Percentiles rank a stretch among this genome's conserved stretches.
phyloP scores from a whole-genome alignment of 2,329 filamentous ascomycete species.

The Rhexocercosporidium sp. region DNA sequence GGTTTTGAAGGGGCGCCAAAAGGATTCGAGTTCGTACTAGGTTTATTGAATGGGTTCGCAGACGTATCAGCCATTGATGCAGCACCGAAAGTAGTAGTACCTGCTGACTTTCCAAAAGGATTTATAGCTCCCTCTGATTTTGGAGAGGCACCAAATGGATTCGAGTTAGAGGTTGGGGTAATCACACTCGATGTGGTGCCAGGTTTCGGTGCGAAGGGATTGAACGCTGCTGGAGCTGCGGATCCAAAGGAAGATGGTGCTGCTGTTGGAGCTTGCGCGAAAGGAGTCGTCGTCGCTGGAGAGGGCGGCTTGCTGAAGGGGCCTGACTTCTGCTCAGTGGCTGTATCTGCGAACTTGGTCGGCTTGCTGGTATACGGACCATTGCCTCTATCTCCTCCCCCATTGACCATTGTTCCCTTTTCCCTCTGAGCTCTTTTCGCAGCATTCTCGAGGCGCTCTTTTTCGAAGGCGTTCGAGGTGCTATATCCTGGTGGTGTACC shows the following conservation, averaged over 20 bases:
- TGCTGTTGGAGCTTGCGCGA: slow-evolving; percentile 16
- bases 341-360: slow-evolving; percentile 35
- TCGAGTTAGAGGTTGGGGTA: background rate
- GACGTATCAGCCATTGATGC: background rate
- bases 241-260: slow-evolving; percentile 24
- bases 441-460: slow-evolving; percentile 42
- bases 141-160: slow-evolving; percentile 26
- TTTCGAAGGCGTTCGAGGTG: slow-evolving; percentile 37
- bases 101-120: slow-evolving; percentile 7
- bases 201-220: slow-evolving; percentile 8
- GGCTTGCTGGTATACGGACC: slow-evolving; percentile 33
- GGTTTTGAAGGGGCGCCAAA: slow-evolving; percentile 23
- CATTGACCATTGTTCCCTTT: slow-evolving; percentile 29
- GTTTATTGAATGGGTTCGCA: slow-evolving; percentile 9
- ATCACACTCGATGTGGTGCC: background rate
- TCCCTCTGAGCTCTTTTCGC: slow-evolving; percentile 39
- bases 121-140: slow-evolving; percentile 18
- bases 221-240: slow-evolving; percentile 8
- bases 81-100: slow-evolving; percentile 10
- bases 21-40: slow-evolving; percentile 13
- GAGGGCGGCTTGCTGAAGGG: slow-evolving; percentile 18
- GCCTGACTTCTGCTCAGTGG: slow-evolving; percentile 18
- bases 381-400: slow-evolving; percentile 32
- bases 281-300: slow-evolving; percentile 27
- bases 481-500: slow-evolving; percentile 22